Conservation (phyloP, 1,139 yeast species). For the Suhomyces kunorum region DNA sequence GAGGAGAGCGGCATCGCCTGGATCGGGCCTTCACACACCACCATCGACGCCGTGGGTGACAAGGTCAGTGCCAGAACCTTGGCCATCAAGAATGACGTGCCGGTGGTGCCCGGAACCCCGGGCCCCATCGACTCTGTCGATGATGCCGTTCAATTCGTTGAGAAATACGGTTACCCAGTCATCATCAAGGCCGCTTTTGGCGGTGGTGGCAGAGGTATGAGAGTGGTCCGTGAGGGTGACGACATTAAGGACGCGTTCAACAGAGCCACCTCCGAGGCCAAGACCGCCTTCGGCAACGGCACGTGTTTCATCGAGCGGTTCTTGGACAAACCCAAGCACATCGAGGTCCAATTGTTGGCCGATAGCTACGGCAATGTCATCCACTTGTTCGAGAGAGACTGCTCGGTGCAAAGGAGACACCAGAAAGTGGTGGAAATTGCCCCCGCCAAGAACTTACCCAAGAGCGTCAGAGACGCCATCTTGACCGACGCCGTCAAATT, state of each 20-base stretch:
- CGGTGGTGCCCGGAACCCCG: slow-evolving; percentile 97
- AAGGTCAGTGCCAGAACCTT: slow-evolving; percentile 91
- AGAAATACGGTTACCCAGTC: slow-evolving; percentile 87
- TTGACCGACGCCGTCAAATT: slow-evolving; percentile 91
- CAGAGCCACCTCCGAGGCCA: slow-evolving; percentile 94
- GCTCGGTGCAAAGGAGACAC: slow-evolving; percentile 98
- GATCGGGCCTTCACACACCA: slow-evolving; percentile 90
- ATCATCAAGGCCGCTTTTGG: slow-evolving; percentile 99
- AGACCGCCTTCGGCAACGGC: slow-evolving; percentile 94
- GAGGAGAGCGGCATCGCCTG: slow-evolving; percentile 90
- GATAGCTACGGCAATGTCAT: slow-evolving; percentile 93
- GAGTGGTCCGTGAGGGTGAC: slow-evolving; percentile 97
- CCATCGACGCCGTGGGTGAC: slow-evolving; percentile 97
- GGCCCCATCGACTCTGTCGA: slow-evolving; percentile 86
- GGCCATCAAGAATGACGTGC: slow-evolving; percentile 81
- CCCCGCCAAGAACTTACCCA: slow-evolving; percentile 92
- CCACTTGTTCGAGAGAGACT: slow-evolving; percentile 96
- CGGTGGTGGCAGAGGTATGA: slow-evolving; percentile 99
- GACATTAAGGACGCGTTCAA: slow-evolving; percentile 87
- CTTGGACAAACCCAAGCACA: slow-evolving; percentile 93
- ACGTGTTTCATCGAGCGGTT: slow-evolving; percentile 97
- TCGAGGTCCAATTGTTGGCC: slow-evolving; percentile 94
- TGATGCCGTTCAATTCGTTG: slow-evolving; percentile 79
- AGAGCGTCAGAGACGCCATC: slow-evolving; percentile 82
- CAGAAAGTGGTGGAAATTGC: slow-evolving; percentile 99